A percentile compares a stretch with the other conserved stretches of the same genome.
Evolutionary conservation across 345 rosid species (phyloP).

Genomic region (Populus tremula): DNA sequence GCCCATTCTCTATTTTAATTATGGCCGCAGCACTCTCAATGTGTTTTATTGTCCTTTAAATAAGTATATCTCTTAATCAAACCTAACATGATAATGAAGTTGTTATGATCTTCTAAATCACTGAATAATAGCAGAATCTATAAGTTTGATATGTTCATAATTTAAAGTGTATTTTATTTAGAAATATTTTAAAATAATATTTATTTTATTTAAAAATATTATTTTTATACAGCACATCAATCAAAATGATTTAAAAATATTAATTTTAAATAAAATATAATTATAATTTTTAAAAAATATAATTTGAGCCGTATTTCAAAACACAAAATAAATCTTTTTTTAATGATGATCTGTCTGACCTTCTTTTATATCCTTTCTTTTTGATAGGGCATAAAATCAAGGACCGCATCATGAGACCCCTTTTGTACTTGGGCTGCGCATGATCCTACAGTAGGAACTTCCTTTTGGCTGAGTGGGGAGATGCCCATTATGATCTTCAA

Average conservation of each 20-base stretch:
- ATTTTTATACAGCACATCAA: too few species aligned
- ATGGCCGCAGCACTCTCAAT: background rate
- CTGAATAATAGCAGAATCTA: background rate
- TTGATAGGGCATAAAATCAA: background rate
- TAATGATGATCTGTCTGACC: background rate
- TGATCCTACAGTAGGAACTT: background rate
- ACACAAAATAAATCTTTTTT: background rate
- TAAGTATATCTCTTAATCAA: background rate
- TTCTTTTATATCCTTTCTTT: background rate
- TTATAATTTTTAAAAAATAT: too few species aligned
- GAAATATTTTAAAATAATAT: too few species aligned
- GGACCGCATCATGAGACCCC: background rate
- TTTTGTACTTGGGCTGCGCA: background rate
- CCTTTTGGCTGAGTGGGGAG: background rate
- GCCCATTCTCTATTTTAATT: too few species aligned
- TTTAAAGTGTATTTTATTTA: too few species aligned
- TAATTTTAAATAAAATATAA: too few species aligned
- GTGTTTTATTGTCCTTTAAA: background rate
- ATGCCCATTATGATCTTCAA: background rate
- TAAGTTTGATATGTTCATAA: fast-evolving
- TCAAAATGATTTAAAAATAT: too few species aligned
- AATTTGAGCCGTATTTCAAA: fast-evolving
- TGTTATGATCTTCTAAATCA: background rate
- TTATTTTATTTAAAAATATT: too few species aligned
- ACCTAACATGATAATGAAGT: background rate